These are phyloP conservation scores for Gracilaria gracilis DNA, from an alignment of 23 red algal genomes.

Conservation along the genomic window DNA sequence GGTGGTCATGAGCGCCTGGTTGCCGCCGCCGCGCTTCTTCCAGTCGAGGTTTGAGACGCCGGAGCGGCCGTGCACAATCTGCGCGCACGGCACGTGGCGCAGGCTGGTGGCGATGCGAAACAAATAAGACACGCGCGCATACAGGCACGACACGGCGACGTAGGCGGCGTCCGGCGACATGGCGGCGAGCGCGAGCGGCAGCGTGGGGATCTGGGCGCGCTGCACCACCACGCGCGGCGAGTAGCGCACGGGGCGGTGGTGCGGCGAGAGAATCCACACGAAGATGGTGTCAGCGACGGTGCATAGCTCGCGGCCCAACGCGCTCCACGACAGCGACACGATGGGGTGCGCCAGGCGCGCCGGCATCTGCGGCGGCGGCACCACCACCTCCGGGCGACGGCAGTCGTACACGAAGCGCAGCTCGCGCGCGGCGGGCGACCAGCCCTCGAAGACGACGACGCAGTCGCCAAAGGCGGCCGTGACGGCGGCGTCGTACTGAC, in stretches of 20 bases:
- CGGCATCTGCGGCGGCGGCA: not conserved
- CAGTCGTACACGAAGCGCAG: conserved; percentile 14
- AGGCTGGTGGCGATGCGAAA: conserved; percentile 25
- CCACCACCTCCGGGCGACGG: conserved; percentile 26
- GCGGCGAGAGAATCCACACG: conserved; percentile 51
- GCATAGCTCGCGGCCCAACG: conserved; percentile 34
- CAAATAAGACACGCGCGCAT: conserved; percentile 41
- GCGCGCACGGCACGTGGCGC: conserved; percentile 6
- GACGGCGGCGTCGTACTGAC: conserved; percentile 61
- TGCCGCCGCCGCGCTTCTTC: conserved; percentile 83
- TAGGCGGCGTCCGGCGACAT: conserved; percentile 49
- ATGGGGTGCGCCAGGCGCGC: not conserved
- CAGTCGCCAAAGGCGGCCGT: conserved; percentile 56
- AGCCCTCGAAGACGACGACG: conserved; percentile 70
- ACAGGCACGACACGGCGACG: conserved; percentile 29
- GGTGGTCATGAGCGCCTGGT: conserved; percentile 82
- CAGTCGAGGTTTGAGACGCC: conserved; percentile 79
- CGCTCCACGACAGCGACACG: conserved; percentile 44
- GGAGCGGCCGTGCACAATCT: conserved; percentile 69
- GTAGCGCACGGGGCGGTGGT: conserved; percentile 35
- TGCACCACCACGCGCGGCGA: not conserved
- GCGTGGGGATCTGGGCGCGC: conserved; percentile 6
- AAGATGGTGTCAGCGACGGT: conserved; percentile 56
- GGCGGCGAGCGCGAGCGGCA: conserved; percentile 22
- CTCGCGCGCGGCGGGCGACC: conserved; percentile 20